A percentile compares a stretch with the other conserved stretches of the same genome.
These are phyloP conservation scores for Strobilomyces dryophilus DNA, from an alignment of 768 basidiomycete species.

Conservation along the genomic window DNA sequence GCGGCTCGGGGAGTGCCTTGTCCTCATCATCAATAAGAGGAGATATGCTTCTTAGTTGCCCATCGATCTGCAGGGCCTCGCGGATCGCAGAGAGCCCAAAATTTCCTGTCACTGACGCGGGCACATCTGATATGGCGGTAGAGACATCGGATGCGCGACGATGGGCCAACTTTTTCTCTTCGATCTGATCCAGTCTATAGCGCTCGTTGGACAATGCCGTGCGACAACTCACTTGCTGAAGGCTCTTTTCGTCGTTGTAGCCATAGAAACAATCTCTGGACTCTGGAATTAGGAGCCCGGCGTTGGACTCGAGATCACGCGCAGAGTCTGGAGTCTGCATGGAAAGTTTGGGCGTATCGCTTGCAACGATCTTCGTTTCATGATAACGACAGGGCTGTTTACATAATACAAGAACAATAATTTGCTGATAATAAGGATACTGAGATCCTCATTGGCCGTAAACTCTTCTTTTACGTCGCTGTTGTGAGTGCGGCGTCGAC, in stretches of 20 bases:
- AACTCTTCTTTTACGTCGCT: conserved; percentile 30
- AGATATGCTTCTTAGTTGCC: conserved; percentile 9
- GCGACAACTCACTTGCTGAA: conserved; percentile 57
- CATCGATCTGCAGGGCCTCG: conserved; percentile 23
- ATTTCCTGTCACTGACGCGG: conserved; percentile 35
- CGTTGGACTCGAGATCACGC: conserved; percentile 13
- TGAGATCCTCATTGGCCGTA: conserved; percentile 22
- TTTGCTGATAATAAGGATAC: conserved; percentile 21
- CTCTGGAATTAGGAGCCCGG: conserved; percentile 40
- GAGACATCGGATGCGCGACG: conserved; percentile 55
- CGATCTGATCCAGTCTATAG: conserved; percentile 47
- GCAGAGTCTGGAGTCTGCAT: not conserved
- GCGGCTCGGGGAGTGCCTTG: conserved; percentile 29
- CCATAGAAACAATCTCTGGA: conserved; percentile 73
- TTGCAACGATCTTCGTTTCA: not conserved
- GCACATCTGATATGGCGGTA: conserved; percentile 16
- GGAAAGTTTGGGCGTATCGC: not conserved
- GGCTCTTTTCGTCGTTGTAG: conserved; percentile 73
- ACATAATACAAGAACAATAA: conserved; percentile 10
- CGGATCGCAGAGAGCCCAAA: conserved; percentile 37
- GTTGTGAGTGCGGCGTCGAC: conserved; percentile 13
- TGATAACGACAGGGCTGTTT: not conserved
- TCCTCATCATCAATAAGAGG: conserved; percentile 36
- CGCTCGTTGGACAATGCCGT: not conserved
- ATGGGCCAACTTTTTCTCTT: conserved; percentile 69